Evolutionary conservation across 2,329 filamentous ascomycete genomes (phyloP), one percentile per base, ranked within the genome.

Genomic region (Fusarium avenaceum): DNA sequence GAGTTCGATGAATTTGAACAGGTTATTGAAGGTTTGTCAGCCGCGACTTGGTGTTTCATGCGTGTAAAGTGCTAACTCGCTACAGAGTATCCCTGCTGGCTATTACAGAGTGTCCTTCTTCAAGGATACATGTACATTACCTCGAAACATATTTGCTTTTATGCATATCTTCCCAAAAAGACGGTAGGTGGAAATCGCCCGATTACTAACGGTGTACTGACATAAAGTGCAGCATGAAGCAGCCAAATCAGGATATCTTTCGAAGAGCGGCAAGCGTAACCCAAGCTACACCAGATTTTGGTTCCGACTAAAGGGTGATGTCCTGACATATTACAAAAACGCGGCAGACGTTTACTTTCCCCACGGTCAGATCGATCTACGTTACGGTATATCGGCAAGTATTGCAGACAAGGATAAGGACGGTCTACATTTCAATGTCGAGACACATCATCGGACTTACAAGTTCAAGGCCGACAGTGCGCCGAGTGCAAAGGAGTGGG

Each of bases 101-200:
- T 98, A 39, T 82, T 98, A 33, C 94, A 97, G 77, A 97, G 92
- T 75, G 93, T 97, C 44, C 83, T 98, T 30, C 85, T 98, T 10
- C 94, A 97, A 76, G 96, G 96, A 7, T 97, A 96, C 77, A 90
- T 99, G 86, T 98, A 98, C 80, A 92, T 99, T 75, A 98, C 96
- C 0, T 85, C 91, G 64, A 92, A 90, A 72, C 96, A 99, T 76
- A 92, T 98, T 64, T 97, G 94, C 80, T 99, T 98, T 78, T 98
- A 97, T 76, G 94, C 96, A 39, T 97, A 97, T 76, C 86, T 98
- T n/a, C 94, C 94, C 8, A 96, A 94, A 83, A 97, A 96, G 84
- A 89, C 91, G 51, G 91, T 92, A 83, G 79, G 89, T 75, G 22
- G 13, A 4, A 30, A 30, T 13, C 11, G 10, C 28, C 28, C 10